These are phyloP conservation scores for Cladosporium sp. DNA, from an alignment of 2,329 filamentous ascomycete genomes.

Conservation along the genomic window DNA sequence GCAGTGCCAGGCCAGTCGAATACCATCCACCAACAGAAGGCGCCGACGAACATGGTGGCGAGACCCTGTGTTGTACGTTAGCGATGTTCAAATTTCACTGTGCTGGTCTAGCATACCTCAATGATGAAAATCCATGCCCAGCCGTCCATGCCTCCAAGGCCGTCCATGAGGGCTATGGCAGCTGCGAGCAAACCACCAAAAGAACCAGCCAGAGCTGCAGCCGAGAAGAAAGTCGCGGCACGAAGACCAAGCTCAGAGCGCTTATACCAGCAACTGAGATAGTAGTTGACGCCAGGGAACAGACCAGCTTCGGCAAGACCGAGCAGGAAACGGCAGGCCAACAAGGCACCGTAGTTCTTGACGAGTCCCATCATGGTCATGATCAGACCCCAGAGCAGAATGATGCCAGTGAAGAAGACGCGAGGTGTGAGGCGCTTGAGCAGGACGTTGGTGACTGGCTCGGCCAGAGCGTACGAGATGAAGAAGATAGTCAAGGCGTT, in stretches of 20 bases:
- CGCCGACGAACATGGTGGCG: constrained; percentile 60
- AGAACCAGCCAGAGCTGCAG: constrained; percentile 72
- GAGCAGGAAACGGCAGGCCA: constrained; percentile 53
- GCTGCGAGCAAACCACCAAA: constrained; percentile 72
- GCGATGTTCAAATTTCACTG: not conserved
- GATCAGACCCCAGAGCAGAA: constrained; percentile 71
- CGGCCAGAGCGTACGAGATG: constrained; percentile 76
- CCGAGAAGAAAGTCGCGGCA: constrained; percentile 78
- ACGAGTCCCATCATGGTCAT: constrained; percentile 44
- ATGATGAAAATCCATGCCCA: constrained; percentile 45
- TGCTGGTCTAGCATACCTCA: constrained; percentile 31
- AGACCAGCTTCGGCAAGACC: constrained; percentile 71
- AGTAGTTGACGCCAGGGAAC: constrained; percentile 42
- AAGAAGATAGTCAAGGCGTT: constrained; percentile 78
- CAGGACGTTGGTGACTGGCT: constrained; percentile 73
- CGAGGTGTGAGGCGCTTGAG: constrained; percentile 73
- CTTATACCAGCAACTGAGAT: constrained; percentile 73
- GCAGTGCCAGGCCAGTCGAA: constrained; percentile 58
- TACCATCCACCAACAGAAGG: constrained; percentile 25
- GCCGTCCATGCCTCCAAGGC: constrained; percentile 48
- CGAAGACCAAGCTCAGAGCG: constrained; percentile 75
- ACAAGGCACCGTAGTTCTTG: constrained; percentile 23
- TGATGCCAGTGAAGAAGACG: constrained; percentile 71
- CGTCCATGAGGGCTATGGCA: constrained; percentile 66
- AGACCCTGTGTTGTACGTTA: constrained; percentile 45